Conservation (phyloP, 495 filamentous ascomycete genomes). For the Venustampulla echinocandica region DNA sequence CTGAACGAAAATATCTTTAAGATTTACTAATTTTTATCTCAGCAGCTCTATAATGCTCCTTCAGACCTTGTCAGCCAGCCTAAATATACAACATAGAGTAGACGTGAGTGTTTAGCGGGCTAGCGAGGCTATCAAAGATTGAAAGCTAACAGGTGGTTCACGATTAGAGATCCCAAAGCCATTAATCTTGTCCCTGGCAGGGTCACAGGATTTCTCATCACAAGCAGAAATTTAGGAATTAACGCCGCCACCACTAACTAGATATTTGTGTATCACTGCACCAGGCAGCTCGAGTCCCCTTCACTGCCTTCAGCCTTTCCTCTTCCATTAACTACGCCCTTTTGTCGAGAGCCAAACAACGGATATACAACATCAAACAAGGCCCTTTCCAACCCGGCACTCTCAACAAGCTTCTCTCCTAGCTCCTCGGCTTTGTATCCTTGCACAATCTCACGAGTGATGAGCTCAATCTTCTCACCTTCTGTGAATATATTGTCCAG, state of each 20-base stretch:
- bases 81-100: not conserved
- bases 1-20: no score
- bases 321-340: not conserved
- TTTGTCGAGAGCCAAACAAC: slow-evolving; percentile 8
- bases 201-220: no score
- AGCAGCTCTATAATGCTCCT: no score
- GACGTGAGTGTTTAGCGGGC: not conserved
- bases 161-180: not conserved
- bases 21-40: no score
- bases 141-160: not conserved
- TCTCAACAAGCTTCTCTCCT: not conserved
- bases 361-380: slow-evolving; percentile 16
- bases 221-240: no score
- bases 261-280: not conserved
- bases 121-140: not conserved
- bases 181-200: no score
- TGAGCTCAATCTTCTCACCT: slow-evolving; percentile 10
- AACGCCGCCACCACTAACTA: not conserved
- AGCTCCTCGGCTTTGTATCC: not conserved
- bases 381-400: slow-evolving; percentile 6
- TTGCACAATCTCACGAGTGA: not conserved
- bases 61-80: not conserved
- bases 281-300: not conserved
- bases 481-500: slow-evolving; percentile 3
- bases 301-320: not conserved